Base-by-base conservation (phyloP, 208 protist species). In the Leishmania aethiopica region DNA sequence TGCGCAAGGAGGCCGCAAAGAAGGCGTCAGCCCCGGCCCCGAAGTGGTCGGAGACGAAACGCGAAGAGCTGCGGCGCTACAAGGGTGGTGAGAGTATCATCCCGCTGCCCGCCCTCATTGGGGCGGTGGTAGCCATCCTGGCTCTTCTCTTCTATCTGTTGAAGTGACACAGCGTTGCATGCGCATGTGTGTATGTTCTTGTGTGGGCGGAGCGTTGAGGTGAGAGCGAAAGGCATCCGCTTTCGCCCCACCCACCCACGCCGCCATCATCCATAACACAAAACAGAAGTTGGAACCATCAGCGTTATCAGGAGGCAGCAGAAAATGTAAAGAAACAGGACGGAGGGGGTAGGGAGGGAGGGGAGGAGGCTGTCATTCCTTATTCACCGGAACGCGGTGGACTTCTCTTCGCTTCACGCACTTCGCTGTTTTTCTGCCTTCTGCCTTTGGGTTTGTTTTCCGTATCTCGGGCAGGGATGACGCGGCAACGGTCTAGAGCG, bases 51-150 rank as follows among this genome's bases (percentile, higher is more conserved):
- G 86, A 92, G 60, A 90, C 78, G 75, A 89, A 86, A 0, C 84
- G 82, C 10, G 86, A 93, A 19, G 90, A 94, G 17, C 75, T 95
- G 64, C 82, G 74, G 70, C 87, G 89, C 60, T 94, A 94, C 79
- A 93, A 94, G 77, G 87, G 81, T 8, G 90, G 91, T 35, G 90
- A 84, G 32, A 82, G 79, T 25, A 88, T 95, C 57, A 88, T 94
- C 73, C 87, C 92, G 22, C 55, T 93, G 69, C 84, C 81, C 49
- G 84, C 91, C 35, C 86, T 96, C 55, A 13, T 92, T 0, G 86
- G 75, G 3, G 81, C 19, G 13, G 55, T 89, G 59, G 15, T 90
- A 6, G 69, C 78, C 19, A 2, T 93, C 13, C 25, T 94, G 25
- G 82, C 87, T 2, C 1, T 92, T 10, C 62, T 85, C 10, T 32